Base-by-base conservation (phyloP, 2,329 filamentous ascomycete species). In the Periconia digitata region DNA sequence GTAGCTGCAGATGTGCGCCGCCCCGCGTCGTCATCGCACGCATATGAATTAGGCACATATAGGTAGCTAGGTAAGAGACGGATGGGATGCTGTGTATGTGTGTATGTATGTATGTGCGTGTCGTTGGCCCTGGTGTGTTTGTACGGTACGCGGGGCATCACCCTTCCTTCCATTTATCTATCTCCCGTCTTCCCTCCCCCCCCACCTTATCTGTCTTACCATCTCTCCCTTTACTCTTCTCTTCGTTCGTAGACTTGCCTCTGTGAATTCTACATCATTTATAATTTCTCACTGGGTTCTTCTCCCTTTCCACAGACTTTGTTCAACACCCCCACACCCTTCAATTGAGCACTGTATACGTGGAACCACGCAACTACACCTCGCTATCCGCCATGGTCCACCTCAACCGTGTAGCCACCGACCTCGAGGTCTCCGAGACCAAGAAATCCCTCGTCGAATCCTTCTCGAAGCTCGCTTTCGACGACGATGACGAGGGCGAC, bases 321-420 rank as follows among this genome's bases (percentile, higher is more conserved):
- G n/a, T n/a, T n/a, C n/a, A n/a, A n/a, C n/a, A n/a, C n/a, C n/a
- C n/a, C n/a, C n/a, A n/a, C n/a, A n/a, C n/a, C n/a, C n/a, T n/a
- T n/a, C n/a, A n/a, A n/a, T n/a, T n/a, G n/a, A n/a, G n/a, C n/a
- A n/a, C n/a, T n/a, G n/a, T n/a, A n/a, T n/a, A n/a, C n/a, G n/a
- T n/a, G n/a, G n/a, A n/a, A n/a, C n/a, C n/a, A n/a, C n/a, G n/a
- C n/a, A n/a, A n/a, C n/a, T n/a, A n/a, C n/a, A n/a, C n/a, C n/a
- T n/a, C n/a, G n/a, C 18, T 35, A 46, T 15, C 40, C 43, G 72
- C 35, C 43, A 80, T 80, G 77, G 77, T 79, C 47, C 77, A 80
- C 55, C 72, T 80, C 43, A 67, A 75, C 20, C 62, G 67, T 45
- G 72, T 79, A 46, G 65, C 74, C 6, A 74, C 67, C 40, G 62